phyloP scores from a whole-genome alignment of 768 basidiomycete species.

The Trametes meyenii region DNA sequence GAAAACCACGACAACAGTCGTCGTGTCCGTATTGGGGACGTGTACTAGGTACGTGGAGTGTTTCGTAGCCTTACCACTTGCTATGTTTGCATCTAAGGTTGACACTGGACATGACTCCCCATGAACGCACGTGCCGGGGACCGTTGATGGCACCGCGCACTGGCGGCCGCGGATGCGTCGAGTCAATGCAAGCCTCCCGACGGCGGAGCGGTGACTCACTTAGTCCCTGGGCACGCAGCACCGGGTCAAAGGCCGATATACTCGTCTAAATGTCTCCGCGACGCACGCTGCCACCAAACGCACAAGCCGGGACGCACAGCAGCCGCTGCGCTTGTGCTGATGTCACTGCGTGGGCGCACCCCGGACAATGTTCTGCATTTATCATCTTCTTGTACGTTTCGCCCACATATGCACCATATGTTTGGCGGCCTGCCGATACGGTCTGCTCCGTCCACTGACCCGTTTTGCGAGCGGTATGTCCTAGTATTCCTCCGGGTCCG shows the following conservation, averaged over 20 bases:
- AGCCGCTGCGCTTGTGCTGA: constrained; percentile 22
- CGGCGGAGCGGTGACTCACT: constrained; percentile 17
- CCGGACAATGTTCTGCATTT: constrained; percentile 17
- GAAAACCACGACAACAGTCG: neutral
- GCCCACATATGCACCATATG: constrained; percentile 7
- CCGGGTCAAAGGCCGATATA: constrained; percentile 20
- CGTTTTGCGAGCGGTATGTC: constrained; percentile 8
- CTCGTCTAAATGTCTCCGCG: constrained; percentile 19
- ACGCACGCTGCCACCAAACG: constrained; percentile 1
- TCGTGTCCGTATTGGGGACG: neutral
- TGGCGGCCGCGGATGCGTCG: constrained; percentile 8
- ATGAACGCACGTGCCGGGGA: constrained; percentile 16
- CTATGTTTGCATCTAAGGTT: constrained; percentile 2
- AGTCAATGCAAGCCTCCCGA: constrained; percentile 19
- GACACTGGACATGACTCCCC: constrained; percentile 20
- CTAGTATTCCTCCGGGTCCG: constrained; percentile 25
- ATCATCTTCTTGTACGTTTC: constrained; percentile 17
- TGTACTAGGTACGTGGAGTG: constrained; percentile 12
- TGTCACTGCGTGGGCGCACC: constrained; percentile 13
- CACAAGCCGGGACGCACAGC: constrained; percentile 12
- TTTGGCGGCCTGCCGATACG: constrained; percentile 10
- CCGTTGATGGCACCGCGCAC: constrained; percentile 14
- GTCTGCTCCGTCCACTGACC: constrained; percentile 4
- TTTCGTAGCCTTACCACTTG: neutral
- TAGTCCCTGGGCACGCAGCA: constrained; percentile 7